These are phyloP conservation scores for Dendrobium catenatum DNA, from an alignment of 106 monocot species.

Conservation along the genomic window DNA sequence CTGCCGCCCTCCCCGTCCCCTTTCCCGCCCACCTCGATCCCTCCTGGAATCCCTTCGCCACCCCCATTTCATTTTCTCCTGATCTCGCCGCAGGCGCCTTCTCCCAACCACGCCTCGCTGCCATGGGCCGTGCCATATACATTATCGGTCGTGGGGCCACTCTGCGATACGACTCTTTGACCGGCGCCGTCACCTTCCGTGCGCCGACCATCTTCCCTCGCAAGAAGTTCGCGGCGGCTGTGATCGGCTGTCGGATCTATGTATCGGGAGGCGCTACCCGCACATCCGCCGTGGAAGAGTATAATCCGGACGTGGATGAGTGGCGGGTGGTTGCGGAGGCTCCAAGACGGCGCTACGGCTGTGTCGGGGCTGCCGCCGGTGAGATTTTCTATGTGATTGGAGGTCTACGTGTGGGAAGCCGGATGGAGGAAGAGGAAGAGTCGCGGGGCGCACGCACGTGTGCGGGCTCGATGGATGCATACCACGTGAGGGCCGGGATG, in stretches of 20 bases:
- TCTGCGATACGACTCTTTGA: conserved; percentile 43
- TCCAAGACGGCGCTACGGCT: conserved; percentile 38
- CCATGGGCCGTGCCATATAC: conserved; percentile 37
- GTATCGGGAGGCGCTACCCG: conserved; percentile 49
- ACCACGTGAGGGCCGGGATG: conserved; percentile 26
- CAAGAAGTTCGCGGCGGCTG: conserved; percentile 53
- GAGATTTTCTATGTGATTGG: conserved; percentile 48
- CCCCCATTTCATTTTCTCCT: conserved; percentile 15
- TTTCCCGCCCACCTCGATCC: not conserved
- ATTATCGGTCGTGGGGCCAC: conserved; percentile 34
- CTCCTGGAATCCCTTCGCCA: not conserved
- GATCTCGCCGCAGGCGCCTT: not conserved
- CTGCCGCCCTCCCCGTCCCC: conserved; percentile 19
- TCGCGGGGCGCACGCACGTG: conserved; percentile 35
- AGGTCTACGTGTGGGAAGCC: conserved; percentile 21
- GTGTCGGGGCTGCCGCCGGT: conserved; percentile 38
- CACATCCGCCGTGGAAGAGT: conserved; percentile 47
- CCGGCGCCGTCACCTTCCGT: conserved; percentile 21
- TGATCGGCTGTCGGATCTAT: conserved; percentile 36
- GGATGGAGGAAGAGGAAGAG: conserved; percentile 5
- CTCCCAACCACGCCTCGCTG: conserved; percentile 18
- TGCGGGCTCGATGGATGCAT: conserved; percentile 62
- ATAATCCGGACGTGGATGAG: conserved; percentile 37
- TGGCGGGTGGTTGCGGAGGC: conserved; percentile 39
- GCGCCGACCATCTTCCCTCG: conserved; percentile 29